A percentile compares a stretch with the other conserved stretches of the same genome.
Conservation (phyloP, 768 basidiomycete genomes). For the Thelephora ganbajun region DNA sequence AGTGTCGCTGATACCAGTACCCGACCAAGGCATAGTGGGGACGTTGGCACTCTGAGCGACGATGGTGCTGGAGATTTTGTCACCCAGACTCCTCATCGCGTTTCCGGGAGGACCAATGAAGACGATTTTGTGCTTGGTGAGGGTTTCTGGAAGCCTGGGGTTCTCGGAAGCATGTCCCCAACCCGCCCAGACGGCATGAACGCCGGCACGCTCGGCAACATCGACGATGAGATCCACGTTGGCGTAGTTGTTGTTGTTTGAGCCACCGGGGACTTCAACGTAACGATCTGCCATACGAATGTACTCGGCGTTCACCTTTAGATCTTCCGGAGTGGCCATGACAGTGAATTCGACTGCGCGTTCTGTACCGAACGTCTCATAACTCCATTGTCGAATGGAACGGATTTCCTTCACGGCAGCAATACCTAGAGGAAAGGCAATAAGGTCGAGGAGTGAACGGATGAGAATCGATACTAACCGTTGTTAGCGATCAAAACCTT, state of each 20-base stretch:
- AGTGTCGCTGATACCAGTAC: constrained; percentile 85
- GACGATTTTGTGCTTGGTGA: constrained; percentile 88
- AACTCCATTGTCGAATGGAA: constrained; percentile 98
- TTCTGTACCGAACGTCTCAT: constrained; percentile 96
- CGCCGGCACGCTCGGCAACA: constrained; percentile 91
- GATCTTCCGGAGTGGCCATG: constrained; percentile 98
- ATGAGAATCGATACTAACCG: constrained; percentile 31
- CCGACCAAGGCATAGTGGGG: constrained; percentile 99
- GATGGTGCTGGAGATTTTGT: constrained; percentile 99
- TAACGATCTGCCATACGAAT: constrained; percentile 99
- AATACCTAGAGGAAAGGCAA: constrained; percentile 45
- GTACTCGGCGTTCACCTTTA: constrained; percentile 98
- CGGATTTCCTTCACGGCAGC: constrained; percentile 99
- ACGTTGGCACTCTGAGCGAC: constrained; percentile 95
- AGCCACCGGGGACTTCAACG: constrained; percentile 95
- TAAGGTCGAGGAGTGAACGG: constrained; percentile 10
- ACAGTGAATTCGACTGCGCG: constrained; percentile 97
- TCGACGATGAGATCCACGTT: constrained; percentile 99
- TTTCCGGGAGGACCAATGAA: constrained; percentile 99
- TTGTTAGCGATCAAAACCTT: constrained; percentile 99
- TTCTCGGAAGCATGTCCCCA: constrained; percentile 99
- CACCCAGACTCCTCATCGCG: constrained; percentile 96
- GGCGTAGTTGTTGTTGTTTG: constrained; percentile 99
- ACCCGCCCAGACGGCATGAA: constrained; percentile 99
- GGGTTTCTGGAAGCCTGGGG: constrained; percentile 86